Conservation (phyloP, 2,329 filamentous ascomycete species). For the Penicillium sp. region DNA sequence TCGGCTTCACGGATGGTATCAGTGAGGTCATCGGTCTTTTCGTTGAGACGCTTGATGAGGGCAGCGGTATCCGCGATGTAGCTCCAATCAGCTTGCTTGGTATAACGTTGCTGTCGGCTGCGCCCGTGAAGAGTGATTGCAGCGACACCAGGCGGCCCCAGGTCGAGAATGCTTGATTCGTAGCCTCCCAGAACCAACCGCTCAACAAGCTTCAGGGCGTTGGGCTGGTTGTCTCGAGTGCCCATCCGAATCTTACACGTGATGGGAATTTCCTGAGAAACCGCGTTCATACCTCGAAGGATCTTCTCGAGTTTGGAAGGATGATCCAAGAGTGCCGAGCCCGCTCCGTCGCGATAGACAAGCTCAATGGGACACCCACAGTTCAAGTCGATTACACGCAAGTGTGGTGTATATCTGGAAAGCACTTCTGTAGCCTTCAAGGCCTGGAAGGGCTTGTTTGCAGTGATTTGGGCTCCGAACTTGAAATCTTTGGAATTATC, state of each 20-base stretch:
- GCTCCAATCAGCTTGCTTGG: constrained; percentile 82
- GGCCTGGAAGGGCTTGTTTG: constrained; percentile 84
- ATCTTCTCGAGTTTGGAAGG: constrained; percentile 89
- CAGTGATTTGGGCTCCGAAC: constrained; percentile 89
- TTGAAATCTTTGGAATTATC: constrained; percentile 76
- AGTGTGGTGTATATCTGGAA: constrained; percentile 67
- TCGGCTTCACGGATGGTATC: constrained; percentile 79
- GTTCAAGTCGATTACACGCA: constrained; percentile 91
- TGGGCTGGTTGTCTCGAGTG: constrained; percentile 71
- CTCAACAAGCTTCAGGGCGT: constrained; percentile 72
- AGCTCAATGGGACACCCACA: constrained; percentile 96
- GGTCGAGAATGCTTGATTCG: constrained; percentile 61
- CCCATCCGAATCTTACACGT: constrained; percentile 94
- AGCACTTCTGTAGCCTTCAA: constrained; percentile 82
- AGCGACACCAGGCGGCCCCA: constrained; percentile 75
- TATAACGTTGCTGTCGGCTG: constrained; percentile 91
- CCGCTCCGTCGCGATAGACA: constrained; percentile 79
- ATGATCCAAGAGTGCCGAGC: constrained; percentile 85
- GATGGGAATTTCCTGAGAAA: constrained; percentile 84
- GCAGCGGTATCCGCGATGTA: constrained; percentile 89
- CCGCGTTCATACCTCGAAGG: constrained; percentile 88
- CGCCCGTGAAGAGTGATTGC: constrained; percentile 94
- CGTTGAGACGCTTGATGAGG: constrained; percentile 73
- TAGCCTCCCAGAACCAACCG: constrained; percentile 73
- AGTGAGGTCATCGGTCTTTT: constrained; percentile 56